Percentiles rank a stretch among this genome's conserved stretches.
These are phyloP conservation scores for Xeromyces bisporus DNA, from an alignment of 495 filamentous ascomycete genomes.

Conservation along the genomic window DNA sequence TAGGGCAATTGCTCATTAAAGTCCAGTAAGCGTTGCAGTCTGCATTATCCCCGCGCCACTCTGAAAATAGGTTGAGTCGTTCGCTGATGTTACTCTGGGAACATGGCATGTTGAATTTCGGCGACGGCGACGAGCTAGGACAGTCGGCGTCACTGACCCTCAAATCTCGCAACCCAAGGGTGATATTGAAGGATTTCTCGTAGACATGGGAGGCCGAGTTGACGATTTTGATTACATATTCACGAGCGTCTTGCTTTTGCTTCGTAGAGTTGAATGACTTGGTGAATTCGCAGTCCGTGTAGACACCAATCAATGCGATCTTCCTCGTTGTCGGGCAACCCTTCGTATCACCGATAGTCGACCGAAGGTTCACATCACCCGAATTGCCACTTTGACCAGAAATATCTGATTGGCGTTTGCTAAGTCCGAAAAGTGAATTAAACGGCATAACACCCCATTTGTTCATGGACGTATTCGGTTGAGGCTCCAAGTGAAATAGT, in stretches of 20 bases:
- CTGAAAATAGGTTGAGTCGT: slow-evolving; percentile 74
- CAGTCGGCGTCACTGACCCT: slow-evolving; percentile 55
- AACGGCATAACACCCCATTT: slow-evolving; percentile 38
- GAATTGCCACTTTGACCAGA: slow-evolving; percentile 49
- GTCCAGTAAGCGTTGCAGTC: slow-evolving; percentile 92
- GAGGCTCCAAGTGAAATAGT: slow-evolving; percentile 32
- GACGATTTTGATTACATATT: slow-evolving; percentile 67
- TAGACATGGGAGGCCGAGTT: slow-evolving; percentile 77
- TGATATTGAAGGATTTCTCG: slow-evolving; percentile 85
- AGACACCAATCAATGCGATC: slow-evolving; percentile 82
- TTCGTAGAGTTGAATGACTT: slow-evolving; percentile 43
- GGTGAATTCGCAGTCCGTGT: slow-evolving; percentile 82
- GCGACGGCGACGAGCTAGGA: slow-evolving; percentile 41
- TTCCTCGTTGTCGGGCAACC: slow-evolving; percentile 80
- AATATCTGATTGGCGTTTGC: slow-evolving; percentile 35
- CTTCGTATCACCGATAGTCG: slow-evolving; percentile 59
- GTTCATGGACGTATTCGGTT: slow-evolving; percentile 15
- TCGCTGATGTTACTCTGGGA: slow-evolving; percentile 45
- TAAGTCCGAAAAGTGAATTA: slow-evolving; percentile 36
- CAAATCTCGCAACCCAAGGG: slow-evolving; percentile 72
- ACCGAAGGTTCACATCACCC: slow-evolving; percentile 65
- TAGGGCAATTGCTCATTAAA: slow-evolving; percentile 70
- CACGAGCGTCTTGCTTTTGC: slow-evolving; percentile 38
- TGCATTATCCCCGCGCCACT: slow-evolving; percentile 57
- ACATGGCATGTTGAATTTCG: slow-evolving; percentile 74